Base-by-base conservation (phyloP, 768 basidiomycete genomes). In the Coprinopsis cinerea region DNA sequence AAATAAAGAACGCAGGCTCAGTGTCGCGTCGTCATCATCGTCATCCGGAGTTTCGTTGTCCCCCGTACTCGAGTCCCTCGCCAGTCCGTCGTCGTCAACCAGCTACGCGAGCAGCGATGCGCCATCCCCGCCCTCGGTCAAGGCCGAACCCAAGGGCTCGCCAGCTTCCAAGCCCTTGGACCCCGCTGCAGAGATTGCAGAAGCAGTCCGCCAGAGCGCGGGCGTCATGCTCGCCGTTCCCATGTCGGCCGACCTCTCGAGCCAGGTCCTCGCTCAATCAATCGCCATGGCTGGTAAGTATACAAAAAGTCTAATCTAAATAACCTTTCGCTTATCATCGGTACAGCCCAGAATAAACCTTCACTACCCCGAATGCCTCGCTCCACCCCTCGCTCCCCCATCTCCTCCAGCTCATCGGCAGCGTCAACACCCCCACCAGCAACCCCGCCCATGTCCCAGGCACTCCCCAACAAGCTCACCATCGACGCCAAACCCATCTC, bases 41-140 rank as follows among this genome's bases (percentile, higher is more conserved):
- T 77, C 78, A 2, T 79, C 80, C 11, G 78, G 74, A 14, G 76
- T 73, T 0, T 79, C 79, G 0, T 62, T 78, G 11, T 79, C 79
- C 1, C 75, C 81, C 0, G 60, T 72, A 5, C 64, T 74, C 14
- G 75, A 80, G 25, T 67, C 68, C 1, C 44, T 58, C 0, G 61
- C 67, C 0, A 62, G 60, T 44, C 60, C 69, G 17, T n/a, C n/a
- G n/a, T n/a, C n/a, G n/a, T 55, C 52, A 40, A 37, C 57, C 1
- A 59, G 62, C 0, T 65, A 63, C 34, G 44, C 52, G n/a, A n/a
- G n/a, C 3, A 63, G 61, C 37, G 63, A 63, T 26, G 54, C 55
- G 6, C 15, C 28, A 7, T 20, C 43, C 49, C 25, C 67, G 59
- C 22, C 55, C 48, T 14, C 50, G 42, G 56, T 42, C 54, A 61